phyloP scores from a whole-genome alignment of 495 filamentous ascomycete species.

The Aspergillus nidulans region DNA sequence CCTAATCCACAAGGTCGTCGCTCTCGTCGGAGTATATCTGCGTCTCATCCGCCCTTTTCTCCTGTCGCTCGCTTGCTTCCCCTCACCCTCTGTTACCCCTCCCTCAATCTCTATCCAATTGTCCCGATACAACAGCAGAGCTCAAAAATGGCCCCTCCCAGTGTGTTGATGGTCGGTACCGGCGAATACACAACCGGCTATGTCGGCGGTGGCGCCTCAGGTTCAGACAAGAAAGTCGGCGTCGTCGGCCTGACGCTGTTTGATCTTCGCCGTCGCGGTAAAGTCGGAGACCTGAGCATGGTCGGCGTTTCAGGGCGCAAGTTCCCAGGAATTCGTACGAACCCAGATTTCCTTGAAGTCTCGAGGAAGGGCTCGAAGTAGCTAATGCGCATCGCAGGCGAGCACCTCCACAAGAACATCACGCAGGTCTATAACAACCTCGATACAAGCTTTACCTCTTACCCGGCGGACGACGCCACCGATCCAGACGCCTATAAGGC shows the following conservation, averaged over 20 bases:
- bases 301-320: slow-evolving; percentile 84
- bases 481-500: slow-evolving; percentile 85
- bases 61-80: neutral
- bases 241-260: slow-evolving; percentile 89
- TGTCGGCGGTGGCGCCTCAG: slow-evolving; percentile 70
- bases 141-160: slow-evolving; percentile 9
- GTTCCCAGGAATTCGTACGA: slow-evolving; percentile 82
- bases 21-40: neutral
- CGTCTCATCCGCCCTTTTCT: neutral
- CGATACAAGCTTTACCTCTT: slow-evolving; percentile 78
- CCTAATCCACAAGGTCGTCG: neutral
- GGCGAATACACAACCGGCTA: slow-evolving; percentile 96
- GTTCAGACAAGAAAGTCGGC: slow-evolving; percentile 88
- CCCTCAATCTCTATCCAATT: neutral
- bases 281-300: slow-evolving; percentile 83
- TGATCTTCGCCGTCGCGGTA: slow-evolving; percentile 81
- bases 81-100: neutral
- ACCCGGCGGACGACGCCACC: slow-evolving; percentile 61
- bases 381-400: slow-evolving; percentile 43
- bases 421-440: slow-evolving; percentile 79
- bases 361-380: no score
- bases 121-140: neutral
- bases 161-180: slow-evolving; percentile 58
- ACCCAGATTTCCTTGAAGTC: neutral
- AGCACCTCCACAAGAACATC: slow-evolving; percentile 88